Evolutionary conservation across 140 eudicot species (phyloP).

Genomic region (Stevia rebaudiana): DNA sequence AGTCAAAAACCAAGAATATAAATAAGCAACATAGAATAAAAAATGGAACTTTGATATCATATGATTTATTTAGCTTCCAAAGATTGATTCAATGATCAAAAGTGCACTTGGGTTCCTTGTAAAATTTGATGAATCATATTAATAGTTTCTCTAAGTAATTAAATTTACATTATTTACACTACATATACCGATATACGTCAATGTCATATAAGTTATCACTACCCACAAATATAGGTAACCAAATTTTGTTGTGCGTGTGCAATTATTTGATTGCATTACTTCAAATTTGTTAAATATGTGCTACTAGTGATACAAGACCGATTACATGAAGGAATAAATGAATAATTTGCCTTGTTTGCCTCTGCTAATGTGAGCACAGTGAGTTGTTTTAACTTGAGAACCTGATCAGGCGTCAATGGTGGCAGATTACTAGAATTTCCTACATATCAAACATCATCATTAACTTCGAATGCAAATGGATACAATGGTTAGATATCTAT

Average conservation of each 20-base stretch:
- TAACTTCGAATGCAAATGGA: not conserved
- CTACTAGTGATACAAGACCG: not conserved
- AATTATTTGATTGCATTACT: not conserved
- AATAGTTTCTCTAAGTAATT: not conserved
- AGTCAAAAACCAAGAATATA: not conserved
- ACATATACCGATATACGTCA: not conserved
- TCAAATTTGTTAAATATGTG: not conserved
- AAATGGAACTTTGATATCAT: not conserved
- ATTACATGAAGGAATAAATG: not conserved
- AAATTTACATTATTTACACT: not conserved
- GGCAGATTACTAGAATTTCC: constrained; percentile 67
- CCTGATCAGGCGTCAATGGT: constrained; percentile 60
- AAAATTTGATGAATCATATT: not conserved
- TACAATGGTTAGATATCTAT: not conserved
- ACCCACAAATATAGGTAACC: not conserved
- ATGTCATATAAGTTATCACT: not conserved
- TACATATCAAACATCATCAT: constrained; percentile 21
- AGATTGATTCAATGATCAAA: not conserved
- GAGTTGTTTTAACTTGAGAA: constrained; percentile 84
- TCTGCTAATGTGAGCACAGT: constrained; percentile 89
- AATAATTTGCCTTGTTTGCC: constrained; percentile 67
- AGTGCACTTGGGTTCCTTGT: not conserved
- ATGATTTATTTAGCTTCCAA: constrained; percentile 1
- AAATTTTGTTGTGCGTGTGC: not conserved
- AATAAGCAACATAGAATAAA: not conserved